Percentiles rank a stretch among this genome's conserved stretches.
Evolutionary conservation across 345 rosid species (phyloP).

Genomic region (Cardamine chenopodiifolia): DNA sequence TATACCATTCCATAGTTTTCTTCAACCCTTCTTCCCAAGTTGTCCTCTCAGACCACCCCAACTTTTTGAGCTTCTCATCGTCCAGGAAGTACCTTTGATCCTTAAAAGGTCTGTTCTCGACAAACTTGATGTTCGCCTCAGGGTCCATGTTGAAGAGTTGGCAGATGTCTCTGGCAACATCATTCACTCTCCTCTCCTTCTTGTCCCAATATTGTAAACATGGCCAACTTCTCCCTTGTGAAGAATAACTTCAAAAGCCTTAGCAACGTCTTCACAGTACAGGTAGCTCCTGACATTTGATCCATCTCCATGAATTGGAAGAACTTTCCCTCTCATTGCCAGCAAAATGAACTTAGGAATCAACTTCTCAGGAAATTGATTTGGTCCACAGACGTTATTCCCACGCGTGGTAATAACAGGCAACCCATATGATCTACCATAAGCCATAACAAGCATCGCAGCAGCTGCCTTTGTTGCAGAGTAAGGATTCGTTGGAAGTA

Average conservation of each 20-base stretch:
- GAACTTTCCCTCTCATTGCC: conserved; percentile 64
- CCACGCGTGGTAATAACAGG: conserved; percentile 96
- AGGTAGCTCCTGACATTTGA: conserved; percentile 80
- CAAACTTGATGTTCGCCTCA: conserved; percentile 68
- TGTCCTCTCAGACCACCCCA: conserved; percentile 86
- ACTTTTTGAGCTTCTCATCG: conserved; percentile 69
- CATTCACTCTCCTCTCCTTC: conserved; percentile 89
- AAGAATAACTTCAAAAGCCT: conserved; percentile 84
- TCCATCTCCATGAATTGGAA: conserved; percentile 92
- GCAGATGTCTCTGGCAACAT: conserved; percentile 80
- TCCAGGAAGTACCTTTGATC: conserved; percentile 93
- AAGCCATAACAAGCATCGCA: conserved; percentile 97
- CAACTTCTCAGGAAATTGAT: conserved; percentile 87
- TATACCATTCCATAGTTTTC: conserved; percentile 87
- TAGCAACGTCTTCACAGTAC: conserved; percentile 88
- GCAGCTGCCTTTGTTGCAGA: conserved; percentile 93
- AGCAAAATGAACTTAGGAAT: conserved; percentile 85
- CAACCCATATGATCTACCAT: conserved; percentile 82
- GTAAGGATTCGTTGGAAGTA: conserved; percentile 94
- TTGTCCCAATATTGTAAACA: conserved; percentile 89
- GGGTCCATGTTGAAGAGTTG: conserved; percentile 69
- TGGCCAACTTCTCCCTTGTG: conserved; percentile 95
- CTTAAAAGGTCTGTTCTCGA: conserved; percentile 84
- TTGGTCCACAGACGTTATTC: conserved; percentile 88
- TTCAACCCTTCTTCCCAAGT: conserved; percentile 84